A percentile compares a stretch with the other conserved stretches of the same genome.
Evolutionary conservation across 331 rosid genomes (phyloP).

Genomic region (Saraca asoca): DNA sequence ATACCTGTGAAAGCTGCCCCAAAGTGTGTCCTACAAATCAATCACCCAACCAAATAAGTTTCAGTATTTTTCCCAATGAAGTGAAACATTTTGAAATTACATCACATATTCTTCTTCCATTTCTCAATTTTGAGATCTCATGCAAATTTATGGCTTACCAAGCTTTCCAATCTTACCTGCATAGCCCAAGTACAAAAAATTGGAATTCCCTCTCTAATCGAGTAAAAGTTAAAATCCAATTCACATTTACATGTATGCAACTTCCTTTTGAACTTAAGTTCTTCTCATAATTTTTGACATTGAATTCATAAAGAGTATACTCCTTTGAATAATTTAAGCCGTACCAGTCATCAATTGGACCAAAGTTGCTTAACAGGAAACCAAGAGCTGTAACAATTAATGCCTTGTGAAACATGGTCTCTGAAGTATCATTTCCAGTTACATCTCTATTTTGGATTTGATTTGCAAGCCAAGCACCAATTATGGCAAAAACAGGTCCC

Average conservation of each 20-base stretch:
- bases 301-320: neutral
- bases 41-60: constrained; percentile 22
- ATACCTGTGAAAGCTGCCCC: constrained; percentile 77
- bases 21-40: constrained; percentile 68
- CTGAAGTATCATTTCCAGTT: constrained; percentile 50
- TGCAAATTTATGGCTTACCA: constrained; percentile 16
- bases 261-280: constrained; percentile 25
- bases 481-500: constrained; percentile 89
- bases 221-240: neutral
- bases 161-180: neutral
- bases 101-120: neutral
- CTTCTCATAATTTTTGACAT: neutral
- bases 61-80: neutral
- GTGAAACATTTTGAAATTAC: constrained; percentile 7
- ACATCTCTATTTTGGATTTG: constrained; percentile 70
- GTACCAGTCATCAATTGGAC: constrained; percentile 88
- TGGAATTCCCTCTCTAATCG: too few relatives aligned
- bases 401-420: constrained; percentile 70
- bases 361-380: constrained; percentile 59
- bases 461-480: constrained; percentile 91
- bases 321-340: constrained; percentile 1
- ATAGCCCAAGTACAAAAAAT: neutral
- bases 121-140: neutral
- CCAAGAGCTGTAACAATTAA: constrained; percentile 60
- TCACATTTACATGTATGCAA: constrained; percentile 4